These are phyloP conservation scores for Solanum okadae DNA, from an alignment of 257 asterid genomes.

Conservation along the genomic window DNA sequence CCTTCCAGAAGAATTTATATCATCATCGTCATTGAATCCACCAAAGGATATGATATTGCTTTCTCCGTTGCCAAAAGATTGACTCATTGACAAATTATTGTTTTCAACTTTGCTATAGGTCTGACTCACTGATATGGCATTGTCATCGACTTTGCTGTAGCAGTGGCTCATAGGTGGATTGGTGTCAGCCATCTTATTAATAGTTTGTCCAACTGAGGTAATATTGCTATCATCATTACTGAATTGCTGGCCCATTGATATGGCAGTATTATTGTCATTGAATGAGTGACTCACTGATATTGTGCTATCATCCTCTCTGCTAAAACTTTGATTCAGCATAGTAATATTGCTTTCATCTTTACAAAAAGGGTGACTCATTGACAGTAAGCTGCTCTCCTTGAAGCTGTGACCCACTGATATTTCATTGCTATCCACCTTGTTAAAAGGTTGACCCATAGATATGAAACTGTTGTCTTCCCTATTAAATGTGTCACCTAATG, in stretches of 20 bases:
- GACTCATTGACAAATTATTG: slow-evolving; percentile 1
- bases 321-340: background rate
- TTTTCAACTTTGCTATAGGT: background rate
- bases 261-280: background rate
- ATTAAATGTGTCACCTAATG: slow-evolving; percentile 6
- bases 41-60: slow-evolving; percentile 19
- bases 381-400: slow-evolving; percentile 2
- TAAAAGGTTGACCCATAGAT: slow-evolving; percentile 3
- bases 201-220: background rate
- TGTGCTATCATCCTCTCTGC: background rate
- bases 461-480: slow-evolving; percentile 7
- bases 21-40: slow-evolving; percentile 10
- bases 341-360: slow-evolving; percentile 5
- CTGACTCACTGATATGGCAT: background rate
- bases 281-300: slow-evolving; percentile 1
- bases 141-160: background rate
- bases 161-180: background rate
- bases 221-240: slow-evolving; percentile 2
- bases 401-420: background rate
- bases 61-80: slow-evolving; percentile 11
- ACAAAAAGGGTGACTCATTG: background rate
- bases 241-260: slow-evolving; percentile 1
- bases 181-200: background rate
- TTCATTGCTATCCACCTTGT: background rate
- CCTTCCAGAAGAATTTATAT: slow-evolving; percentile 10